phyloP scores from a whole-genome alignment of 495 filamentous ascomycete genomes.

The Gamarada debralockiae region DNA sequence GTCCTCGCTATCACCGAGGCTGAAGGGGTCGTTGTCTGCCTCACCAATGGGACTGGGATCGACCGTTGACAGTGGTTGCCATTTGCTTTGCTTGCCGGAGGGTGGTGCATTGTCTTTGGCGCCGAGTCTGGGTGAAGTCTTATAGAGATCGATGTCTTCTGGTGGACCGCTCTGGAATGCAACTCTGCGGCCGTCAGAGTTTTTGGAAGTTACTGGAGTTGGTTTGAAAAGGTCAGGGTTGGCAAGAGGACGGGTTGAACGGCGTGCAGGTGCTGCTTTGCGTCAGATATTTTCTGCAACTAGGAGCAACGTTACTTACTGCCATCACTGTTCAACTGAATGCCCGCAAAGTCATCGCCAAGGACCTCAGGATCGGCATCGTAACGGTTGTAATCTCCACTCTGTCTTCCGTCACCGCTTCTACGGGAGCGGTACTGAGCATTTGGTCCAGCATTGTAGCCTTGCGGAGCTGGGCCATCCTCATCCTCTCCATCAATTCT shows the following conservation, averaged over 20 bases:
- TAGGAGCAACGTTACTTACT: slow-evolving; percentile 52
- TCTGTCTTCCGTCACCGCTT: slow-evolving; percentile 62
- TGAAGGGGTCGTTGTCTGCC: slow-evolving; percentile 92
- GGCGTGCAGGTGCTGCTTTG: slow-evolving; percentile 42
- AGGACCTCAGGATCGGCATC: slow-evolving; percentile 93
- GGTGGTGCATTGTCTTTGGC: slow-evolving; percentile 20
- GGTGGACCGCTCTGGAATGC: slow-evolving; percentile 56
- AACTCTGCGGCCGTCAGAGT: slow-evolving; percentile 56
- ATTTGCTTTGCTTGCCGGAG: slow-evolving; percentile 74
- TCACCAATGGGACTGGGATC: slow-evolving; percentile 86
- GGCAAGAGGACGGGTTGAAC: slow-evolving; percentile 60
- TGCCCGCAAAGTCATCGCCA: slow-evolving; percentile 84
- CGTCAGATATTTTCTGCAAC: slow-evolving; percentile 4
- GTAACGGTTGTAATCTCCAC: slow-evolving; percentile 82
- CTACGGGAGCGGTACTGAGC: slow-evolving; percentile 38
- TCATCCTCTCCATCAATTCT: slow-evolving; percentile 81
- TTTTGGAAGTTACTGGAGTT: slow-evolving; percentile 53
- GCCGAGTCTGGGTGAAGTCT: slow-evolving; percentile 47
- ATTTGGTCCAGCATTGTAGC: slow-evolving; percentile 14
- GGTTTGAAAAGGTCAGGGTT: slow-evolving; percentile 82
- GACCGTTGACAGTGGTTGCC: slow-evolving; percentile 87
- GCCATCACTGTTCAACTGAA: slow-evolving; percentile 73
- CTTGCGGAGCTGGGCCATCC: slow-evolving; percentile 25
- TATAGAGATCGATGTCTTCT: slow-evolving; percentile 78
- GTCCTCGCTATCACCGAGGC: slow-evolving; percentile 91